These are phyloP conservation scores for Synchytrium microbalum DNA, from an alignment of 371 early-diverging fungal species.

Conservation along the genomic window DNA sequence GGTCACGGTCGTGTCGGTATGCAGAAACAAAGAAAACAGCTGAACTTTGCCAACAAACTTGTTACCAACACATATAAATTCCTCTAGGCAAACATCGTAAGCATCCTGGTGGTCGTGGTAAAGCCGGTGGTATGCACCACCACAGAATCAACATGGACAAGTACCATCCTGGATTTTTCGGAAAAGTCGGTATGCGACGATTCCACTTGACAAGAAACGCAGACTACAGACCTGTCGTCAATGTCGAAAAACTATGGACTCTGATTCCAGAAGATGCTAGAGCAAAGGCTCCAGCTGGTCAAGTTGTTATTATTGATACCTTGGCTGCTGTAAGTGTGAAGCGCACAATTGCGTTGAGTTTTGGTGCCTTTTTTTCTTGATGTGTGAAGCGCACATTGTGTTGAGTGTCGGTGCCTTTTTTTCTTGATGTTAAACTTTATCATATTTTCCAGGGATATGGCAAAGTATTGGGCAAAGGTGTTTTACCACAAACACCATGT, in stretches of 20 bases:
- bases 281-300: slow-evolving; percentile 71
- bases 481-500: slow-evolving; percentile 83
- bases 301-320: slow-evolving; percentile 91
- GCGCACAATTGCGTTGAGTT: slow-evolving; percentile 2
- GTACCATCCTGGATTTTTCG: slow-evolving; percentile 99
- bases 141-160: slow-evolving; percentile 99
- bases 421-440: slow-evolving; percentile 4
- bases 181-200: slow-evolving; percentile 99
- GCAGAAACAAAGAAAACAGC: background rate
- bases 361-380: background rate
- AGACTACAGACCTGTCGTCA: slow-evolving; percentile 81
- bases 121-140: slow-evolving; percentile 99
- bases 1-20: slow-evolving; percentile 49
- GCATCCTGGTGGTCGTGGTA: slow-evolving; percentile 99
- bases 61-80: background rate
- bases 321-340: slow-evolving; percentile 54
- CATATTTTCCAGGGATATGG: slow-evolving; percentile 69
- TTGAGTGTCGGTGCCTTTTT: background rate
- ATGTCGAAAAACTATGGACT: slow-evolving; percentile 92
- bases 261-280: slow-evolving; percentile 89
- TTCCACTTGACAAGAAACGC: slow-evolving; percentile 96
- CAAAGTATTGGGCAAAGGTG: slow-evolving; percentile 97
- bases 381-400: background rate
- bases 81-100: slow-evolving; percentile 96
- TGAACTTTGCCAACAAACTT: background rate